Conservation (phyloP, 371 early-diverging fungal genomes). For the Rhizopus arrhizus region DNA sequence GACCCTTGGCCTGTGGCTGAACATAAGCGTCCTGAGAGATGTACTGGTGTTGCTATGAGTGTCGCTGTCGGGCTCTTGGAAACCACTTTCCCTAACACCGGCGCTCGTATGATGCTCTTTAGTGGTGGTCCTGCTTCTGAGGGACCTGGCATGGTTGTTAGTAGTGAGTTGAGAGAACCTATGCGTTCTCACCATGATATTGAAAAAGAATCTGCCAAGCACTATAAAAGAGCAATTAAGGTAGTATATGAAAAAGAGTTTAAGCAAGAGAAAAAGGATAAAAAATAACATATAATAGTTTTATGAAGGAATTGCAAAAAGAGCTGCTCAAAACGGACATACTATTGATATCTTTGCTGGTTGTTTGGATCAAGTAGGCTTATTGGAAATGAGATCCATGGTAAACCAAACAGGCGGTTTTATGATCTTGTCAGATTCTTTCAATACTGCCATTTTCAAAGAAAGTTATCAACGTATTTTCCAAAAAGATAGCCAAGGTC, state of each 20-base stretch:
- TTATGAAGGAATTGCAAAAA: slow-evolving; percentile 90
- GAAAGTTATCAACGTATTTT: slow-evolving; percentile 94
- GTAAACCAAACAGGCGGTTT: slow-evolving; percentile 93
- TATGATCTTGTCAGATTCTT: slow-evolving; percentile 97
- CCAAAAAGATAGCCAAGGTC: slow-evolving; percentile 86
- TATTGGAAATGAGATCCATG: slow-evolving; percentile 97
- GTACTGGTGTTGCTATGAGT: slow-evolving; percentile 97
- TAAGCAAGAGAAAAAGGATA: not conserved
- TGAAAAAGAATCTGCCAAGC: slow-evolving; percentile 92
- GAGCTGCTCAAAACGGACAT: slow-evolving; percentile 72
- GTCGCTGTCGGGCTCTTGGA: slow-evolving; percentile 97
- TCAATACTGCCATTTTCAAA: slow-evolving; percentile 95
- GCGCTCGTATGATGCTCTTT: slow-evolving; percentile 97
- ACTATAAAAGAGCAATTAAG: slow-evolving; percentile 91
- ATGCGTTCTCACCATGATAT: slow-evolving; percentile 98
- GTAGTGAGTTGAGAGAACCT: slow-evolving; percentile 90
- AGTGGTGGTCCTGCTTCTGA: slow-evolving; percentile 98
- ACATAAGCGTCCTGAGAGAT: slow-evolving; percentile 93
- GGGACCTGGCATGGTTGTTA: slow-evolving; percentile 97
- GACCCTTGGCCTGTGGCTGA: slow-evolving; percentile 99
- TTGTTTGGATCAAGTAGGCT: slow-evolving; percentile 64
- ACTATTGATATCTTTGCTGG: slow-evolving; percentile 59
- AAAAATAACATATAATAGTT: slow-evolving; percentile 55
- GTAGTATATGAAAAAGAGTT: slow-evolving; percentile 30
- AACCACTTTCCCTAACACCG: slow-evolving; percentile 90